Evolutionary conservation across 2,329 filamentous ascomycete genomes (phyloP).

Genomic region (Calonectria montana): DNA sequence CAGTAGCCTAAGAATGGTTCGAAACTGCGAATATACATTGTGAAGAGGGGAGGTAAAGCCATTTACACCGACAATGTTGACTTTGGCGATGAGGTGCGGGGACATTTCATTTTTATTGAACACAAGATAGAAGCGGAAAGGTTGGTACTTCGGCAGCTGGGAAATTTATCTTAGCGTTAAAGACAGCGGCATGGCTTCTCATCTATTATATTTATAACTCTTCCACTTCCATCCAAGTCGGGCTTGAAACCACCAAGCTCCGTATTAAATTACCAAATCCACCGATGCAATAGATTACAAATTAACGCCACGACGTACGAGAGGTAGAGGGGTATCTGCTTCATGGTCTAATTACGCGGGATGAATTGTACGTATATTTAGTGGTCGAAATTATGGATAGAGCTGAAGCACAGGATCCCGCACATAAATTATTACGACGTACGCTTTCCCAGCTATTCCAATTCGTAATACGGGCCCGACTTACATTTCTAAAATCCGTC

Average conservation of each 20-base stretch:
- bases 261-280: background rate
- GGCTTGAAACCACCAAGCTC: background rate
- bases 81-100: conserved; percentile 47
- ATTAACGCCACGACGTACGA: background rate
- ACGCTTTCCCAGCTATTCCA: background rate
- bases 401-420: background rate
- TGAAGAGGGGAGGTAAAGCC: rapidly evolving
- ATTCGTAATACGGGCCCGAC: background rate
- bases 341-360: background rate
- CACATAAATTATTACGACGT: background rate
- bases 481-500: background rate
- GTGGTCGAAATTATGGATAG: background rate
- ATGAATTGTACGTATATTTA: background rate
- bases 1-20: conserved; percentile 34
- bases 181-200: background rate
- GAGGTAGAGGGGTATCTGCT: background rate
- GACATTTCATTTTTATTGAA: background rate
- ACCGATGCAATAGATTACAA: too few species aligned
- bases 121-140: too few species aligned
- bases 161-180: background rate
- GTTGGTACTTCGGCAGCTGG: too few species aligned
- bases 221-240: too few species aligned
- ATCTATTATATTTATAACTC: background rate
- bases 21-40: background rate
- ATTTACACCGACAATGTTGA: conserved; percentile 62